Evolutionary conservation across 345 rosid species (phyloP), one percentile per base, ranked within the genome.

Genomic region (Populus deltoides): DNA sequence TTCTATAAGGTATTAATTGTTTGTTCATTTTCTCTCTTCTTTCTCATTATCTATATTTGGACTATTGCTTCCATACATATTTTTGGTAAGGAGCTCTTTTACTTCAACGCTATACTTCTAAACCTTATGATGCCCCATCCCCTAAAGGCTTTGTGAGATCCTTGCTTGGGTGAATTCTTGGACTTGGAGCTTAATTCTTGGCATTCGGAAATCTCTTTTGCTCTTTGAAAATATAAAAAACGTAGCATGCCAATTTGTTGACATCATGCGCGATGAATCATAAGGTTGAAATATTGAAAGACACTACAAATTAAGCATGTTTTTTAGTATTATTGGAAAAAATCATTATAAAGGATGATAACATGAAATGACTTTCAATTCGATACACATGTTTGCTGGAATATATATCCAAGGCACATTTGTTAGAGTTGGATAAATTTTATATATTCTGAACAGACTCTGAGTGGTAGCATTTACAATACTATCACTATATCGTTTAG

Each of bases 1-100:
- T 89, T 89, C 70, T 89, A 89, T 87, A 89, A 87, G 92, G 92
- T 89, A 88, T 69, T 47, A 51, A 69, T 47, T 66, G 20, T 8
- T 39, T 39, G 29, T 38, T 75, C 67, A 35, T 2, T 69, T 31
- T n/a, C 10, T 6, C n/a, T 29, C 6, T 10, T 29, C 9, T 22
- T 66, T 24, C 55, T 76, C 41, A 2, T 13, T 12, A 22, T 24
- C 12, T 36, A 8, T 51, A 25, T 22, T 47, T 13, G 25, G 17
- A 27, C 20, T 61, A 22, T 9, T 61, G 22, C 47, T 68, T 35
- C 71, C 9, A 33, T 38, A 10, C 22, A 9, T 36, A 39, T 33
- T 68, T 33, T 22, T 38, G 11, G 45, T 11, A 38, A 20, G n/a
- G 15, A 33, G 36, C 71, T 38, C 9, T 38, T 68, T 35, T 9